phyloP scores from a whole-genome alignment of 345 rosid species.

The Excoecaria agallocha region DNA sequence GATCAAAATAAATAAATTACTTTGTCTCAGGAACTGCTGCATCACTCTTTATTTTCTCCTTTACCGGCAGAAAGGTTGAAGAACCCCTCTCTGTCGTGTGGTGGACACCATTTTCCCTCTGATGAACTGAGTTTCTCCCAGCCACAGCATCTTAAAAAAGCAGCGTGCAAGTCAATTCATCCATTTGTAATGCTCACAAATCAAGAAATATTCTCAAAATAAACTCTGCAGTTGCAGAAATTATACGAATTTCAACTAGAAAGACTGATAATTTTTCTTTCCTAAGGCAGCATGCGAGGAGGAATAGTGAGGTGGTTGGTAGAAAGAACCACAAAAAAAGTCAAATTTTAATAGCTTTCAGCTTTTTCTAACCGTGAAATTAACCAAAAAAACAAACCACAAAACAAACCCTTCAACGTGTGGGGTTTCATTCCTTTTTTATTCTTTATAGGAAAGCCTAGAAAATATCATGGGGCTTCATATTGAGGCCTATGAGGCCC shows the following conservation, averaged over 20 bases:
- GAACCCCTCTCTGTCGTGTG: constrained; percentile 39
- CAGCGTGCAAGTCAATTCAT: constrained; percentile 3
- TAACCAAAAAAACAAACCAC: too few species aligned
- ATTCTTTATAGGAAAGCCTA: too few species aligned
- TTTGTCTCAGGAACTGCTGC: constrained; percentile 34
- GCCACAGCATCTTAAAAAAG: constrained; percentile 41
- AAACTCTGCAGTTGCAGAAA: background rate
- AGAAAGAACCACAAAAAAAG: background rate
- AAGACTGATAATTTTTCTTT: background rate
- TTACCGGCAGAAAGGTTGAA: constrained; percentile 23
- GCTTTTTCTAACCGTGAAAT: too few species aligned
- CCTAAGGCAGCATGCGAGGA: background rate
- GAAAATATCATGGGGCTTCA: too few species aligned
- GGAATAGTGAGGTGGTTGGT: background rate
- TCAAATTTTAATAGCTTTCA: too few species aligned
- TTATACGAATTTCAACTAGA: background rate
- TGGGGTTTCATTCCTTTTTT: too few species aligned
- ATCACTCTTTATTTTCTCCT: constrained; percentile 39
- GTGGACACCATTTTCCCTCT: constrained; percentile 57
- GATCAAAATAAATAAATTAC: constrained; percentile 38
- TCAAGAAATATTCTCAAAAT: background rate
- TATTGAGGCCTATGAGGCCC: too few species aligned
- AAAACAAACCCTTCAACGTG: too few species aligned
- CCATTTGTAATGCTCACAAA: background rate
- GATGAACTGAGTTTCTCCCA: constrained; percentile 44